Evolutionary conservation across 2,329 filamentous ascomycete genomes (phyloP), one percentile per base, ranked within the genome.

Genomic region (Claviceps lovelessii): DNA sequence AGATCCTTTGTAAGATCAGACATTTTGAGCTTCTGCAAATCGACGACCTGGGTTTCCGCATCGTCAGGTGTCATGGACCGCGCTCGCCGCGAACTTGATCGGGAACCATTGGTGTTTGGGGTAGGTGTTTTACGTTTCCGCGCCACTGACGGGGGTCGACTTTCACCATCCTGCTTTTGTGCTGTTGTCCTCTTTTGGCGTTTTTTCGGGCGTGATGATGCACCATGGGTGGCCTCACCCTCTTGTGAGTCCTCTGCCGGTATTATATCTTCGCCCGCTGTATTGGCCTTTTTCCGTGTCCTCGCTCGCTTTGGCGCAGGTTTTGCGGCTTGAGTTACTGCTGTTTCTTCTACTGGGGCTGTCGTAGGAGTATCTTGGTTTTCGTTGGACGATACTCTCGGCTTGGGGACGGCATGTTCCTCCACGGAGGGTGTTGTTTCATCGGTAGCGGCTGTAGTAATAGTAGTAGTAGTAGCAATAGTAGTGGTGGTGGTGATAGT

Each of bases 1-100:
- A 86, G 72, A 62, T 88, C 85, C 58, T 77, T 80, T 51, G 81
- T 86, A 3, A 93, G 70, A 55, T 89, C 85, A 47, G 76, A 78
- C 82, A 93, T 88, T 54, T 81, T 87, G 31, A 86, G 76, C 4
- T 76, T 77, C 29, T 78, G 77, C 28, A 80, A 73, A 63, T 90
- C 84, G 54, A 91, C 83, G 58, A 77, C 67, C 56, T 78, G 75
- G 29, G 70, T 67, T 62, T 86, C 83, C 4, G 81, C 79, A 59
- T 84, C 79, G 53, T 84, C 81, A 1, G 84, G 83, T 0, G 83
- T 85, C 4, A 70, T 59, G 17, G 76, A 73, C 56, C 78, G 73
- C 53, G 73, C 69, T 47, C 68, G 61, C 57, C 72, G 61, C 53
- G 62, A 48, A 50, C 52, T 64, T 17, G 64, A 61, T 6, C 61